Evolutionary conservation across 768 basidiomycete species (phyloP).

Genomic region (Termitomyces sp.): DNA sequence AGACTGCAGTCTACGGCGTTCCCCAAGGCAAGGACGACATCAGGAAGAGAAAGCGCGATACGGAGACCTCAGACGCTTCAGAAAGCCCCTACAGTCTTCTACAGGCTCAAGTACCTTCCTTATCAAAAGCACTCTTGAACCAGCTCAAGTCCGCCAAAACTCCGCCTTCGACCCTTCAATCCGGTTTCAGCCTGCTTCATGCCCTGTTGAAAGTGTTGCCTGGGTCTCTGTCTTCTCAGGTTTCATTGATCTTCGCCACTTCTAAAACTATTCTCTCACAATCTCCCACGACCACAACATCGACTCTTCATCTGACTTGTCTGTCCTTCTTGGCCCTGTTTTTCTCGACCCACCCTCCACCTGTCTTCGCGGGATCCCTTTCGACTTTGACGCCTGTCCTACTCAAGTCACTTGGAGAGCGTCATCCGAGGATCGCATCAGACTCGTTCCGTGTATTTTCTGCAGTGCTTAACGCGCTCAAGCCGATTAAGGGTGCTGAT

Average conservation of each 20-base stretch:
- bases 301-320: conserved; percentile 78
- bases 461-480: conserved; percentile 70
- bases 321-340: conserved; percentile 84
- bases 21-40: conserved; percentile 50
- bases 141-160: conserved; percentile 86
- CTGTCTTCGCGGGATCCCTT: conserved; percentile 59
- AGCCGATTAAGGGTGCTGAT: conserved; percentile 59
- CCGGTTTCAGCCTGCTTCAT: conserved; percentile 79
- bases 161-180: conserved; percentile 71
- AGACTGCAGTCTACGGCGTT: conserved; percentile 75
- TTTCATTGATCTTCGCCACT: conserved; percentile 58
- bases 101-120: conserved; percentile 67
- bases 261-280: conserved; percentile 64
- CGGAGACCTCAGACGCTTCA: conserved; percentile 69
- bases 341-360: conserved; percentile 66
- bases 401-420: conserved; percentile 71
- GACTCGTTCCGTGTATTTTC: conserved; percentile 89
- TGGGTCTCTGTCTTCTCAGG: conserved; percentile 74
- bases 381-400: conserved; percentile 69
- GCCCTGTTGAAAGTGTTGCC: conserved; percentile 76
- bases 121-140: conserved; percentile 79
- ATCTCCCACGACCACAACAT: conserved; percentile 70
- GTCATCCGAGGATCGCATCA: conserved; percentile 84
- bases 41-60: conserved; percentile 75
- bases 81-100: conserved; percentile 74